These are phyloP conservation scores for Blastobotrys aristatus DNA, from an alignment of 1,139 yeast genomes.

Conservation along the genomic window DNA sequence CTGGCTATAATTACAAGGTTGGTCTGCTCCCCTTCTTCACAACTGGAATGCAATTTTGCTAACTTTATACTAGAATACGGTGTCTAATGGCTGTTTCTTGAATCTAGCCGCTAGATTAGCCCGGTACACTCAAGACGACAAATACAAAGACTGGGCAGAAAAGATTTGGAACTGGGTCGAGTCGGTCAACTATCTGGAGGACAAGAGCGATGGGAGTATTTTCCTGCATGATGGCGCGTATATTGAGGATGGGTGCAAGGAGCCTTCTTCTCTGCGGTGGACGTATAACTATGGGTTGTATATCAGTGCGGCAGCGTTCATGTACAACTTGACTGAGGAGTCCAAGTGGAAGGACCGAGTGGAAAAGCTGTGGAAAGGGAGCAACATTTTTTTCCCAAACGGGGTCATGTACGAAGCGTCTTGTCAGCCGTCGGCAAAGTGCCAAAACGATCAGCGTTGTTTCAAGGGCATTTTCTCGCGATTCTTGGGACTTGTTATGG, in stretches of 20 bases:
- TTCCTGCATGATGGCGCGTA: conserved; percentile 70
- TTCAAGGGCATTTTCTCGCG: conserved; percentile 81
- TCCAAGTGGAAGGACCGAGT: conserved; percentile 60
- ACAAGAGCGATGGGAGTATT: conserved; percentile 29
- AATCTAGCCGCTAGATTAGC: conserved; percentile 84
- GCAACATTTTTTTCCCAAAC: conserved; percentile 51
- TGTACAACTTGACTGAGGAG: conserved; percentile 69
- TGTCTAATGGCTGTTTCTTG: conserved; percentile 86
- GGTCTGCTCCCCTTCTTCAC: no score
- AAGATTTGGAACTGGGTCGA: conserved; percentile 78
- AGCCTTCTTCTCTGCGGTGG: conserved; percentile 64
- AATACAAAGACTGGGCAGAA: conserved; percentile 81
- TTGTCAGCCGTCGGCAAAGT: conserved; percentile 56
- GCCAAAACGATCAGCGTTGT: conserved; percentile 87
- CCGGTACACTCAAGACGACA: conserved; percentile 63
- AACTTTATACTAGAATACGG: no score
- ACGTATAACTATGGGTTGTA: conserved; percentile 82
- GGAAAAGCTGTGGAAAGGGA: conserved; percentile 39
- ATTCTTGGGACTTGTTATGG: conserved; percentile 68
- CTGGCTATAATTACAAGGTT: conserved; percentile 92
- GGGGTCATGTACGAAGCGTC: conserved; percentile 73
- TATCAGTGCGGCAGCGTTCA: conserved; percentile 74
- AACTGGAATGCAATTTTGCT: no score
- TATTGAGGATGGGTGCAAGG: conserved; percentile 57
- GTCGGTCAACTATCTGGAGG: conserved; percentile 49